phyloP scores from a whole-genome alignment of 140 eudicot species.

The Bidens hawaiensis region DNA sequence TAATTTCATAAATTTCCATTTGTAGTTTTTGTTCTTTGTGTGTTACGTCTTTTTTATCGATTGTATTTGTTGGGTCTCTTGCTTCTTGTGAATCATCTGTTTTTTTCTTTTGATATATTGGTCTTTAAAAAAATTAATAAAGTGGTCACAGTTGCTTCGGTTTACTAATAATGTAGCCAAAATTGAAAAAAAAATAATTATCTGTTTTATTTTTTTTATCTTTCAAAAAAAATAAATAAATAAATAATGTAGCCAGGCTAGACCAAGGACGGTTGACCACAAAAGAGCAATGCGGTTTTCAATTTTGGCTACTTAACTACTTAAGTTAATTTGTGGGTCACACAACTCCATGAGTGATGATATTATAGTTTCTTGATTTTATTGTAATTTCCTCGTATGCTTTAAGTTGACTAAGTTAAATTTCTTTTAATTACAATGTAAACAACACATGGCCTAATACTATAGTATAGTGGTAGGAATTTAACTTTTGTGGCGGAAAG shows the following conservation, averaged over 20 bases:
- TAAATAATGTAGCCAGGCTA: not conserved
- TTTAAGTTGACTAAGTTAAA: not conserved
- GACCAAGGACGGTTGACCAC: not conserved
- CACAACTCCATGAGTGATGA: not conserved
- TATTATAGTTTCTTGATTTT: not conserved
- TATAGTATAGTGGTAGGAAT: not conserved
- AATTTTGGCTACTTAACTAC: conserved; percentile 3
- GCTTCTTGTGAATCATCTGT: no score
- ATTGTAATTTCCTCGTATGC: not conserved
- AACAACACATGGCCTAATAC: not conserved
- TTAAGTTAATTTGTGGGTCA: not conserved
- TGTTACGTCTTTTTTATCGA: no score
- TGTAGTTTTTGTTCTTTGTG: no score
- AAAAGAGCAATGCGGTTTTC: not conserved
- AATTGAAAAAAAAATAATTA: no score
- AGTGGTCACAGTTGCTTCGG: not conserved
- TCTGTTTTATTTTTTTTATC: no score
- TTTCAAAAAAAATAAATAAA: no score
- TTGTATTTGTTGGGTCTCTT: no score
- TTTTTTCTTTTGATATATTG: no score
- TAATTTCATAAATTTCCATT: no score
- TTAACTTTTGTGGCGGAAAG: not conserved
- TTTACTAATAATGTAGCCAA: no score
- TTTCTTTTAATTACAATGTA: not conserved
- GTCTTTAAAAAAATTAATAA: not conserved